phyloP scores from a whole-genome alignment of 1,284 basidiomycete species.

The Trametes sp. region DNA sequence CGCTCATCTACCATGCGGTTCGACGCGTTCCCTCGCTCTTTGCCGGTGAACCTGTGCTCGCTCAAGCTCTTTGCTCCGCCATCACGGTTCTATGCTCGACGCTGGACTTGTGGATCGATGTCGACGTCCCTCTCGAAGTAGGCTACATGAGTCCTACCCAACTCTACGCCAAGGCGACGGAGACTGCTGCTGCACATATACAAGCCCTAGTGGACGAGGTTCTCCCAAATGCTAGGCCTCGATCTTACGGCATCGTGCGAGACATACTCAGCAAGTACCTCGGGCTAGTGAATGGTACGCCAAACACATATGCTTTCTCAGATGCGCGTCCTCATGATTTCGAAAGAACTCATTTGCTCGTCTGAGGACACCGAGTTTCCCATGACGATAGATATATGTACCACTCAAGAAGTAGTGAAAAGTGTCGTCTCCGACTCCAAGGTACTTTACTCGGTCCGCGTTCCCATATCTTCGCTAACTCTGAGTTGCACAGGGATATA shows the following conservation, averaged over 20 bases:
- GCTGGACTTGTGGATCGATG: constrained; percentile 65
- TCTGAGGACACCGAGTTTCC: constrained; percentile 12
- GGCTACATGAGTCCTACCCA: constrained; percentile 49
- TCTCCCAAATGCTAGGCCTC: constrained; percentile 27
- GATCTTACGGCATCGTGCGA: constrained; percentile 52
- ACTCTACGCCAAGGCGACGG: constrained; percentile 47
- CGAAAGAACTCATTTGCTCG: constrained; percentile 14
- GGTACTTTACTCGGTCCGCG: not conserved
- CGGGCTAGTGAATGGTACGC: constrained; percentile 24
- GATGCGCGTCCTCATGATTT: not conserved
- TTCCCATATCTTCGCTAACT: not conserved
- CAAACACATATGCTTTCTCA: no score
- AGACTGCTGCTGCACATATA: constrained; percentile 46
- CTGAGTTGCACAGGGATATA: not conserved
- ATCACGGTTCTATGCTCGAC: constrained; percentile 60
- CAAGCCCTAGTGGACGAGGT: constrained; percentile 49
- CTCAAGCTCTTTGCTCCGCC: constrained; percentile 56
- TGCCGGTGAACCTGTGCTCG: constrained; percentile 50
- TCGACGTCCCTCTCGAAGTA: constrained; percentile 44
- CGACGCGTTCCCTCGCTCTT: constrained; percentile 59
- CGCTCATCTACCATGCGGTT: constrained; percentile 58
- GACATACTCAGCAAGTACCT: constrained; percentile 52
- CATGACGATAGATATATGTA: constrained; percentile 3
- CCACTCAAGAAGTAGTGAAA: not conserved
- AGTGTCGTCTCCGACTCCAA: constrained; percentile 4